Conservation (phyloP, 208 protist genomes). For the Acanthamoeba sp. region DNA sequence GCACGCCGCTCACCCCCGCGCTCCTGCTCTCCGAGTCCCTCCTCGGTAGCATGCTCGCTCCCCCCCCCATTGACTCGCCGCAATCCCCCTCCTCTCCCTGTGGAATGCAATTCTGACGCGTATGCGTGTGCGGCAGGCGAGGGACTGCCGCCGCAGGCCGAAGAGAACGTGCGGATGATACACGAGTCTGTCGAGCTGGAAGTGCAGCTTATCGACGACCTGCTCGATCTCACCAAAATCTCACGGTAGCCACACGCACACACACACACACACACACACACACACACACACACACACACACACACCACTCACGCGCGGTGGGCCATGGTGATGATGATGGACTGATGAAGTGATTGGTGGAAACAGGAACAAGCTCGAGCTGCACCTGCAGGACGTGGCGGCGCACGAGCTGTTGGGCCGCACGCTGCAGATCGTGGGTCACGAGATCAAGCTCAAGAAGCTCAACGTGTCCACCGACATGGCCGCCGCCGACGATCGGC, state of each 20-base stretch:
- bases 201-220: conserved; percentile 59
- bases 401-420: conserved; percentile 31
- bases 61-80: no score
- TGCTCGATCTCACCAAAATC: conserved; percentile 62
- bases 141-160: neutral
- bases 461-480: neutral
- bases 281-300: no score
- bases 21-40: conserved; percentile 1
- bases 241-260: neutral
- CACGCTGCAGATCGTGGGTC: conserved; percentile 34
- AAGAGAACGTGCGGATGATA: conserved; percentile 52
- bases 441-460: conserved; percentile 26
- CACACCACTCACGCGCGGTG: neutral
- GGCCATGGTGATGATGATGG: no score
- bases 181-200: conserved; percentile 42
- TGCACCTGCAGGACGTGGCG: conserved; percentile 34
- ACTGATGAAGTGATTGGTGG: neutral
- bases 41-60: neutral
- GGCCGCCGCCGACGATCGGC: neutral
- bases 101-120: neutral
- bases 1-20: conserved; percentile 25
- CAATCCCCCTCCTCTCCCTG: no score
- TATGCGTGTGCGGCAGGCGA: neutral
- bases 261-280: no score
- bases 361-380: conserved; percentile 23